Evolutionary conservation across 306 rosid genomes (phyloP), one percentile per base, ranked within the genome.

Genomic region (Quercus suber): DNA sequence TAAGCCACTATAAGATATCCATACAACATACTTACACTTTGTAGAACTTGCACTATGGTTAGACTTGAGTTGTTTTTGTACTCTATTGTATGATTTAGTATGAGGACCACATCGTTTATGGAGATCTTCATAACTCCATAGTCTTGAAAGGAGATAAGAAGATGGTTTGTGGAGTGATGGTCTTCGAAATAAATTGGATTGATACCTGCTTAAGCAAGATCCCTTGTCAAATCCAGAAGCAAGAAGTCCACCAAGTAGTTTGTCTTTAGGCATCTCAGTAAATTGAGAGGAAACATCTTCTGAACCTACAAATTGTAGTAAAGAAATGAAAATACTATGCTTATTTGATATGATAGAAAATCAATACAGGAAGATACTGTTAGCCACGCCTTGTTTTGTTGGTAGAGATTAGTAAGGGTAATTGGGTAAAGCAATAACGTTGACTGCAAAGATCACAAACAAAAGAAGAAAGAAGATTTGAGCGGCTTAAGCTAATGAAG

Each of bases 1-100:
- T 72, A 91, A 84, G 74, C 96, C 96, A 68, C 96, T 89, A 58
- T 77, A 87, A 56, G 96, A 89, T 81, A 91, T 74, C 93, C 90
- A 91, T 7, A 87, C 92, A 30, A 91, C 86, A 81, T 91, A 91
- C 64, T 84, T 86, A 75, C 96, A 91, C 20, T 75, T 78, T 1
- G 80, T 71, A 41, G 87, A 58, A 25, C 83, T 79, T 0, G 76
- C 55, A 55, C 10, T 73, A 45, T 65, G 79, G 52, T 89, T 87
- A 73, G 92, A 86, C 68, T 78, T 87, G 76, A 91, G 88, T 27
- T 77, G 76, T 73, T 86, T 51, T 73, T 89, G 71, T 4, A 90
- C 86, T 77, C 74, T 86, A 74, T 89, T 91, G 67, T 86, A 91
- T 65, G 86, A 83, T 73, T 83, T 78, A 2, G 93, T 91, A 70